Evolutionary conservation across 2,329 filamentous ascomycete genomes (phyloP), one percentile per base, ranked within the genome.

Genomic region (Aspergillus ibericus): DNA sequence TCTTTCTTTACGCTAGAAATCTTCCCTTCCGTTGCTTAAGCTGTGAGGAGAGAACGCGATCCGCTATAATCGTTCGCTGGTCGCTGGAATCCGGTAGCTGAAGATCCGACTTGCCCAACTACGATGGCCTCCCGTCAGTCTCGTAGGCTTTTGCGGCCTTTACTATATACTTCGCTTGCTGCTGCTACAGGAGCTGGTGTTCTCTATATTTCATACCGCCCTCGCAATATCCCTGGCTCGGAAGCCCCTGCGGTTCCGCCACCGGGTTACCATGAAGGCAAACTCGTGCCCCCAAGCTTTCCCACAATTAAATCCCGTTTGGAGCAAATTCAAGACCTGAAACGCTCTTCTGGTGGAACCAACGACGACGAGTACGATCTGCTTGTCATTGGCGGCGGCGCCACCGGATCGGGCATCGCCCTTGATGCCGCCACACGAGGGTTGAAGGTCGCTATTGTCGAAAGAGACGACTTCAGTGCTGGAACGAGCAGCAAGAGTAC

Each of bases 401-500:
- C 90, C 13, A 93, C 91, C 1, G 90, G 90, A 13, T 83, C 90
- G 5, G 90, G 90, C 22, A 91, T 95, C 67, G 90, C 91, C 12
- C 83, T 95, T 47, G 90, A 95, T 75, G 90, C 90, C 35, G 88
- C 87, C 20, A 93, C 90, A 2, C 84, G 90, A 66, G 90, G 90
- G 1, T 78, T 93, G 68, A 91, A 88, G 76, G 90, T 95, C 59
- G 90, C 91, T 12, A 78, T 93, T 52, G 89, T 95, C 15, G 90
- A 95, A 78, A 83, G 90, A 61, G 91, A 93, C 73, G 90, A 95
- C 76, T 95, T 93, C 73, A 88, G 88, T 67, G 84, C 88, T 62
- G 90, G 91, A 29, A 93, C 90, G 40, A 92, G 89, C 79, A 91
- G 88, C 75, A 93, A 93, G 80, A 92, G 89, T 78, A 95, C 90